Percentiles rank a stretch among this genome's conserved stretches.
Conservation (phyloP, 495 filamentous ascomycete species). For the Oidiodendron maius region DNA sequence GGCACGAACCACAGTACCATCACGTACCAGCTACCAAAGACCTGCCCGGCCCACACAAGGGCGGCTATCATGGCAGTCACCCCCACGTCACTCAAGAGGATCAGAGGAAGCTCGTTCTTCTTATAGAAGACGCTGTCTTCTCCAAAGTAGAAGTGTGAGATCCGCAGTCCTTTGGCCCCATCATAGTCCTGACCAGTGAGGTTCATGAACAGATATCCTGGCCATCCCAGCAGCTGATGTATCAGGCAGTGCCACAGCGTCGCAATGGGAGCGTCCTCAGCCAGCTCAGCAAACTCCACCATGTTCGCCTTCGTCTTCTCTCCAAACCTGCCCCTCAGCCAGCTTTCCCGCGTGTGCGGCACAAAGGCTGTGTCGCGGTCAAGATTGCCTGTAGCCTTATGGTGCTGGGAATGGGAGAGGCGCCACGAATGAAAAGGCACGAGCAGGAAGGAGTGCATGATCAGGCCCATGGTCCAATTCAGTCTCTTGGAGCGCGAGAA, state of each 20-base stretch:
- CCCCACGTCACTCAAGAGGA: slow-evolving; percentile 56
- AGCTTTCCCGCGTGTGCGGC: slow-evolving; percentile 36
- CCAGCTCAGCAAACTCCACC: slow-evolving; percentile 35
- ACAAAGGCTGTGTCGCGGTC: slow-evolving; percentile 57
- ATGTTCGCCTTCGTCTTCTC: slow-evolving; percentile 27
- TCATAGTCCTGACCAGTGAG: slow-evolving; percentile 44
- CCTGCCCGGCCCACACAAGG: slow-evolving; percentile 36
- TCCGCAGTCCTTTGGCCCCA: slow-evolving; percentile 31
- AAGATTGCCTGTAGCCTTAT: slow-evolving; percentile 57
- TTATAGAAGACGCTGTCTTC: slow-evolving; percentile 49
- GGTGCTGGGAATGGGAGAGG: slow-evolving; percentile 67
- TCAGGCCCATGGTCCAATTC: slow-evolving; percentile 64
- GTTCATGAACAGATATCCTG: slow-evolving; percentile 48
- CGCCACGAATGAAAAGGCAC: slow-evolving; percentile 76
- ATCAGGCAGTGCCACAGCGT: slow-evolving; percentile 39
- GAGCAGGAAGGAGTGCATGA: slow-evolving; percentile 57
- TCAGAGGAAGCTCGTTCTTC: slow-evolving; percentile 44
- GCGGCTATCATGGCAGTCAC: slow-evolving; percentile 38
- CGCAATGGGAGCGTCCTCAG: slow-evolving; percentile 52
- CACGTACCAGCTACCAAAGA: slow-evolving; percentile 45
- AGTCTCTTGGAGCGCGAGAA: slow-evolving; percentile 57
- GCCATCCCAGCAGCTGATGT: slow-evolving; percentile 53
- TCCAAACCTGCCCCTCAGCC: slow-evolving; percentile 28
- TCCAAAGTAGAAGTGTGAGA: slow-evolving; percentile 53
- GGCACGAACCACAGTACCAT: slow-evolving; percentile 46